A percentile compares a stretch with the other conserved stretches of the same genome.
Evolutionary conservation across 2,329 filamentous ascomycete genomes (phyloP).

Genomic region (Geoglossum cookeanum): DNA sequence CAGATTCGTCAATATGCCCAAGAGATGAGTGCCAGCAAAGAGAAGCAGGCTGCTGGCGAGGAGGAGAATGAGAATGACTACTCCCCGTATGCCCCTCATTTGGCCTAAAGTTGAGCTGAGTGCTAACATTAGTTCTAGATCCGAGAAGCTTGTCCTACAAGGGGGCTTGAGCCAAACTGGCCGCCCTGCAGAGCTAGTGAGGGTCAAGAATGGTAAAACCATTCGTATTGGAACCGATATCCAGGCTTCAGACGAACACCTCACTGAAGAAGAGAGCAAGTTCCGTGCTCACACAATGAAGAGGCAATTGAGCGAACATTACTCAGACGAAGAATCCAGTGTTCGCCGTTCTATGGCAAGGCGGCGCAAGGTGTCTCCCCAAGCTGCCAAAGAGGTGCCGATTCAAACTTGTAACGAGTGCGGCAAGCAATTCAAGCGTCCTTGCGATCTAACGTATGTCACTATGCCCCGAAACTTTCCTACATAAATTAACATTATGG

Average conservation of each 20-base stretch:
- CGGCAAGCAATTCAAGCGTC: constrained; percentile 83
- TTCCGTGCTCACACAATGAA: neutral
- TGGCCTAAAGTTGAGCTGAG: neutral
- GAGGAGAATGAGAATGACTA: constrained; percentile 29
- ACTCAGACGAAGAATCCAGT: constrained; percentile 54
- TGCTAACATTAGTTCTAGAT: constrained; percentile 20
- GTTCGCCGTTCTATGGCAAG: constrained; percentile 87
- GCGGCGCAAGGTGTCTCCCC: constrained; percentile 52
- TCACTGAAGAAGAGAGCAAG: neutral
- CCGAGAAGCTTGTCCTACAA: constrained; percentile 59
- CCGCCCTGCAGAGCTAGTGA: constrained; percentile 65
- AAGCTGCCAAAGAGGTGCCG: constrained; percentile 66
- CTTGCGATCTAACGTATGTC: constrained; percentile 66
- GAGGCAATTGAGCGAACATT: neutral
- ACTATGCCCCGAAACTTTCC: neutral
- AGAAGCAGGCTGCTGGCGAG: constrained; percentile 38
- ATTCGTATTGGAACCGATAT: constrained; percentile 55
- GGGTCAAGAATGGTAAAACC: constrained; percentile 59
- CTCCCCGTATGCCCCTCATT: constrained; percentile 23
- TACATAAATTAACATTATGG: constrained; percentile 1
- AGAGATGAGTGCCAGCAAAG: constrained; percentile 58
- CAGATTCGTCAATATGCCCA: constrained; percentile 82
- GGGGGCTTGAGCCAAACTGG: constrained; percentile 70
- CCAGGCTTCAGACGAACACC: neutral
- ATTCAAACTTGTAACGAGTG: constrained; percentile 69